Percentiles rank a stretch among this genome's conserved stretches.
phyloP scores from a whole-genome alignment of 495 filamentous ascomycete genomes.

The Aspergillus mulundensis region DNA sequence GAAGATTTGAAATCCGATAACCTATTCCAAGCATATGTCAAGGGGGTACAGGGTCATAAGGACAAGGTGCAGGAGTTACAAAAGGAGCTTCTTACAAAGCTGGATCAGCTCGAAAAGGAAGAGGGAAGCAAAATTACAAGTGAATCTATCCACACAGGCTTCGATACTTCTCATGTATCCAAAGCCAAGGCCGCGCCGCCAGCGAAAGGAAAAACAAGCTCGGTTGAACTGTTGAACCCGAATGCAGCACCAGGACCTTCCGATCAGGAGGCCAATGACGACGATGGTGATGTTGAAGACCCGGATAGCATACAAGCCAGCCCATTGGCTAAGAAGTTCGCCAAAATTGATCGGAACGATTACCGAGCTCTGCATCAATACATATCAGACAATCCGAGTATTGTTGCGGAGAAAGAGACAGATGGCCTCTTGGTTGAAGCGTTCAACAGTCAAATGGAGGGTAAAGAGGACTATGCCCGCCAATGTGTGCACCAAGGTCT shows the following conservation, averaged over 20 bases:
- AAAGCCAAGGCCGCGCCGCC: constrained; percentile 49
- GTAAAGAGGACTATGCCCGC: constrained; percentile 68
- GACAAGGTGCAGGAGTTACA: constrained; percentile 75
- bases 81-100: constrained; percentile 62
- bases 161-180: constrained; percentile 73
- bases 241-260: constrained; percentile 34
- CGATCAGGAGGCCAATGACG: constrained; percentile 50
- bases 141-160: constrained; percentile 86
- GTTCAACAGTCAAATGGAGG: constrained; percentile 77
- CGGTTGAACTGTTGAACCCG: constrained; percentile 80
- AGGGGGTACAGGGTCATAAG: constrained; percentile 70
- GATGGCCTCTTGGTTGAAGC: constrained; percentile 88
- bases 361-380: constrained; percentile 71
- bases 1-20: constrained; percentile 62
- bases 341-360: constrained; percentile 69
- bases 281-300: constrained; percentile 52
- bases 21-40: constrained; percentile 66
- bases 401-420: constrained; percentile 82
- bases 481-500: constrained; percentile 94
- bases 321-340: constrained; percentile 70
- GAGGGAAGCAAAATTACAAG: constrained; percentile 90
- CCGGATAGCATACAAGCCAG: constrained; percentile 73
- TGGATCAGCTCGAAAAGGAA: constrained; percentile 80
- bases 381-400: constrained; percentile 66
- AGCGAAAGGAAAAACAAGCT: constrained; percentile 28